phyloP scores from a whole-genome alignment of 345 rosid species.

The Melaleuca quinquenervia region DNA sequence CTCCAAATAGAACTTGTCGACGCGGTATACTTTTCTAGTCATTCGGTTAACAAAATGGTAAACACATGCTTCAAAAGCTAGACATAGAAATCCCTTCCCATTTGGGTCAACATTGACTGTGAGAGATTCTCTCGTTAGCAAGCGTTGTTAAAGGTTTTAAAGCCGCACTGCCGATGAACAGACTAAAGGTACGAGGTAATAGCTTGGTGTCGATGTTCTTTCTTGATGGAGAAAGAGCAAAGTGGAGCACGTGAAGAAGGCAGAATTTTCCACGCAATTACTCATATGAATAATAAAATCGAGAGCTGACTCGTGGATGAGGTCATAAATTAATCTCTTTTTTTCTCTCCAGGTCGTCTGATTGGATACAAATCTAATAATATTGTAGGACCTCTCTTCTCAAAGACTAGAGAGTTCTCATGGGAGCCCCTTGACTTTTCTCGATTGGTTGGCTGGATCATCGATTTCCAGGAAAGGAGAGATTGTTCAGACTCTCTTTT shows the following conservation, averaged over 20 bases:
- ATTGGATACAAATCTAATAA: background rate
- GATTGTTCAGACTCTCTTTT: background rate
- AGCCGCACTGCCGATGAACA: background rate
- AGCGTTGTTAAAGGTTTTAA: background rate
- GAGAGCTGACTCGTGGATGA: background rate
- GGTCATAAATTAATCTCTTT: background rate
- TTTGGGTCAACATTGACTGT: background rate
- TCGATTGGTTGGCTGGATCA: background rate
- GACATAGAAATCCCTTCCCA: background rate
- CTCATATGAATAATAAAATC: background rate
- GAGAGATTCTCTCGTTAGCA: background rate
- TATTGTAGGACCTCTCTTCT: background rate
- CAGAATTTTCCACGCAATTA: background rate
- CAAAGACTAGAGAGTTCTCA: background rate
- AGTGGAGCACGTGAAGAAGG: background rate
- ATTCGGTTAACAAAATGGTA: background rate
- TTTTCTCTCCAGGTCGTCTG: background rate
- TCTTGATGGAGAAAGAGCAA: background rate
- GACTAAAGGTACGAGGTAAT: background rate
- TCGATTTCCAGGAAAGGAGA: background rate
- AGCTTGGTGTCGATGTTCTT: background rate
- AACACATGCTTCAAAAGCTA: background rate
- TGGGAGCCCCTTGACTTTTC: background rate
- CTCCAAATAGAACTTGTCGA: background rate
- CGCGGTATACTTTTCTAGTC: background rate